Evolutionary conservation across 805 yeast species (phyloP), one percentile per base, ranked within the genome.

Genomic region (Pichia nanzhaoensis): DNA sequence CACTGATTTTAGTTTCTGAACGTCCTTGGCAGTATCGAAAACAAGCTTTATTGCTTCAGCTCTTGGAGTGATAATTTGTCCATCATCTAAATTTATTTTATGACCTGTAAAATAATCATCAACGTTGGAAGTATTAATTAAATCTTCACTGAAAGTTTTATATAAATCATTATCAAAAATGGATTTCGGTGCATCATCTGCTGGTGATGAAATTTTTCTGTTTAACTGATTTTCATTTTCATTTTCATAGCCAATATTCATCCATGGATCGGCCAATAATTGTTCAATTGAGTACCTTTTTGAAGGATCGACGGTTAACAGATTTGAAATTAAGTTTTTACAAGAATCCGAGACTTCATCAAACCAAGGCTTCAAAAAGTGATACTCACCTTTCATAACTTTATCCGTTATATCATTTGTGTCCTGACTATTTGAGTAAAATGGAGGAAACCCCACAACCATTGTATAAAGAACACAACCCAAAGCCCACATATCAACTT

Each of bases 341-440:
- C 89, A 90, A 32, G 80, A 87, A 34, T 60, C 64, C 41, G 82
- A 73, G 31, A 85, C 82, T 59, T 85, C 95, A 63, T 84, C 93
- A 87, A 93, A 85, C 95, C 95, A 85, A 1, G 95, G 95, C 48
- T 75, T 67, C 43, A 85, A 67, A 59, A 84, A 85, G n/a, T 77
- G 75, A 61, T 74, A 85, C 46, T 84, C 81, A 31, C 93, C 95
- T 39, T 70, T 70, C 12, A 84, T 70, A 28, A 84, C 86, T 59
- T 84, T 85, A 44, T 73, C 72, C 4, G 89, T 80, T 38, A 85
- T 67, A 41, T 69, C 70, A 50, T 71, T 70, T 3, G 79, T 71
- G 55, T 83, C 82, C 49, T 61, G 65, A 37, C 59, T 60, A 49
- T 81, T 84, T 54, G 86, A 91, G 58, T 79, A 82, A 57, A 81